Evolutionary conservation across 352 stramenopile genomes (phyloP).

Genomic region (Globisporangium uncinulatum): DNA sequence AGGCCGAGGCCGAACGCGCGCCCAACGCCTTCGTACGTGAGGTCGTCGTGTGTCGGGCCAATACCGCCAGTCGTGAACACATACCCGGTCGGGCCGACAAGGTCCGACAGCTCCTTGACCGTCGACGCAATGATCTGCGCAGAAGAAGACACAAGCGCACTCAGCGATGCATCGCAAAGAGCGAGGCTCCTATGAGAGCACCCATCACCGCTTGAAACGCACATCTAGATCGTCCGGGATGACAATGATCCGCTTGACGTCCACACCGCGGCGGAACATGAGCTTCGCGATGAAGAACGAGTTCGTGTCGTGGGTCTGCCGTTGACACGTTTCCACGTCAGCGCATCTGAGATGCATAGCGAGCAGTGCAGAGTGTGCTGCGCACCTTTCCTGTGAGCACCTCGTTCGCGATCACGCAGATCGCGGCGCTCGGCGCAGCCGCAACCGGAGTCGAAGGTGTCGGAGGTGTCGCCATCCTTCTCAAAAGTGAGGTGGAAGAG

Average conservation of each 20-base stretch:
- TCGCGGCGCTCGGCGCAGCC: conserved; percentile 37
- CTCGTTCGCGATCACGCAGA: conserved; percentile 84
- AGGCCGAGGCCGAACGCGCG: conserved; percentile 61
- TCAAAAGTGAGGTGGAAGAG: too few relatives aligned
- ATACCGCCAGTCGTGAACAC: conserved; percentile 86
- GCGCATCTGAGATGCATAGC: background rate
- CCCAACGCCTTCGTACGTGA: conserved; percentile 84
- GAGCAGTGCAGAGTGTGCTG: background rate
- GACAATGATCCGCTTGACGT: conserved; percentile 70
- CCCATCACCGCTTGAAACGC: background rate
- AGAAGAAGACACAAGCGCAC: conserved; percentile 1
- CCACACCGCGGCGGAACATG: conserved; percentile 73
- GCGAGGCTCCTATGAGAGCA: background rate
- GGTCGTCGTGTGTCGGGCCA: conserved; percentile 82
- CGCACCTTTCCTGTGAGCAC: conserved; percentile 77
- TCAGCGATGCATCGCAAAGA: background rate
- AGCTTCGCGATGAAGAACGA: conserved; percentile 78
- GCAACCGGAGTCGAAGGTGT: background rate
- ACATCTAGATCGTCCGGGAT: conserved; percentile 79
- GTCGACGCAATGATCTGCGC: conserved; percentile 59
- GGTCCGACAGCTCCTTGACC: conserved; percentile 65
- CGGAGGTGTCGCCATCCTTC: background rate
- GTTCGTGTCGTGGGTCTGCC: conserved; percentile 81
- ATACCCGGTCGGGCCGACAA: conserved; percentile 69
- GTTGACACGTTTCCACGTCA: background rate